These are phyloP conservation scores for Ogataea methylovora DNA, from an alignment of 805 yeast genomes.

Conservation along the genomic window DNA sequence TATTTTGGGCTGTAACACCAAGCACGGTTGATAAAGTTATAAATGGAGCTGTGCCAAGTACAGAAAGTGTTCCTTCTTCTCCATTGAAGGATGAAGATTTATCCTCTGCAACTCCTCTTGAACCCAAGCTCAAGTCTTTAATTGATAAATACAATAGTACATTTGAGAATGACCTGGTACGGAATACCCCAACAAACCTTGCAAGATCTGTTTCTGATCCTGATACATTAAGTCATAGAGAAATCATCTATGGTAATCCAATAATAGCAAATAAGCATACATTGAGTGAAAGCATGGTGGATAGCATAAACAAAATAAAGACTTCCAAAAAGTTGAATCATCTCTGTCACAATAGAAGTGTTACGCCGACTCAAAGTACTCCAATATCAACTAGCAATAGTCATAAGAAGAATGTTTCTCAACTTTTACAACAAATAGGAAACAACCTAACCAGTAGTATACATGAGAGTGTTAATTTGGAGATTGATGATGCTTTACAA, in stretches of 20 bases:
- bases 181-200: slow-evolving; percentile 16
- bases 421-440: slow-evolving; percentile 18
- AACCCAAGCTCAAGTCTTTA: slow-evolving; percentile 23
- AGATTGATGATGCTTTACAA: too few species aligned
- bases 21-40: slow-evolving; percentile 5
- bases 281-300: slow-evolving; percentile 22
- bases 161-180: slow-evolving; percentile 15
- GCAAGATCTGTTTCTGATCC: slow-evolving; percentile 17
- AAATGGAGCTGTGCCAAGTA: neutral
- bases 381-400: too few species aligned
- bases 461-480: neutral
- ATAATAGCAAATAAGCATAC: slow-evolving; percentile 20
- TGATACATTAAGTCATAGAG: slow-evolving; percentile 28
- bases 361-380: neutral
- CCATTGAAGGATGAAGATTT: slow-evolving; percentile 28
- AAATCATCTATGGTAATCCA: slow-evolving; percentile 7
- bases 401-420: slow-evolving; percentile 16
- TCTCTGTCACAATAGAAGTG: neutral
- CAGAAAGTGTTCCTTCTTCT: slow-evolving; percentile 29
- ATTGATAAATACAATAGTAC: slow-evolving; percentile 36
- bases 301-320: slow-evolving; percentile 12
- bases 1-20: slow-evolving; percentile 38
- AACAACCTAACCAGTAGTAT: slow-evolving; percentile 6
- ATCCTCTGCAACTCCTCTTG: slow-evolving; percentile 13
- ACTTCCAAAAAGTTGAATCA: neutral